Conservation (phyloP, 2,329 filamentous ascomycete genomes). For the Monosporascus sp. region DNA sequence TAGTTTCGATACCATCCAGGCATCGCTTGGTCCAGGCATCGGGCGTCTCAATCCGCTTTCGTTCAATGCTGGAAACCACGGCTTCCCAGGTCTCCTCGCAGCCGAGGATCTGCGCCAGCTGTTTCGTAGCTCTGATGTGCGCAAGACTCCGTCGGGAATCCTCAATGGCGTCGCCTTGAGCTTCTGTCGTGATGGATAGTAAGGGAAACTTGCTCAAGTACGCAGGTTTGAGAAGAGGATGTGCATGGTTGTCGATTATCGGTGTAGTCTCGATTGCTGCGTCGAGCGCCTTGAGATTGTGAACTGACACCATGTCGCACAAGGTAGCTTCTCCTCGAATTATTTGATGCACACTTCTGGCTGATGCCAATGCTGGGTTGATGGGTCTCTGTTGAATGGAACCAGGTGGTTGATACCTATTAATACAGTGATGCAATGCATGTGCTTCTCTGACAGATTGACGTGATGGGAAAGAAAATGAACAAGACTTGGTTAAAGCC, state of each 20-base stretch:
- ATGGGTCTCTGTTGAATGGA: not conserved
- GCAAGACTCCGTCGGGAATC: conserved; percentile 59
- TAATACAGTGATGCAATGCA: no score
- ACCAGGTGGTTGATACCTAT: no score
- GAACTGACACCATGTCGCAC: conserved; percentile 10
- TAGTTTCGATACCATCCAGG: conserved; percentile 64
- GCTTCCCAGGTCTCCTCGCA: conserved; percentile 59
- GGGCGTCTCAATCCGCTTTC: conserved; percentile 38
- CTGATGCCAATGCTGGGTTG: not conserved
- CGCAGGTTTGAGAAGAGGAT: conserved; percentile 56
- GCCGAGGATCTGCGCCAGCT: conserved; percentile 60
- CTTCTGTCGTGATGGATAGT: conserved; percentile 66
- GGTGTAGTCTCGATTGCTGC: conserved; percentile 48
- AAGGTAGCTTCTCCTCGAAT: not conserved
- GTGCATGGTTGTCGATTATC: conserved; percentile 69
- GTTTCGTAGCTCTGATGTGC: conserved; percentile 63
- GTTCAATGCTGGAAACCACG: conserved; percentile 39
- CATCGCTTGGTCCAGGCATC: conserved; percentile 58
- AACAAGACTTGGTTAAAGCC: no score
- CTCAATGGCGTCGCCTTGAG: conserved; percentile 60
- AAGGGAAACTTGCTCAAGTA: conserved; percentile 43
- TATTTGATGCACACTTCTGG: no score
- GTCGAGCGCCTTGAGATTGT: conserved; percentile 9
- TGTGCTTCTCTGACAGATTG: no score
- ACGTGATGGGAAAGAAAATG: no score